phyloP scores from a whole-genome alignment of 306 rosid genomes.

The Quercus dentata region DNA sequence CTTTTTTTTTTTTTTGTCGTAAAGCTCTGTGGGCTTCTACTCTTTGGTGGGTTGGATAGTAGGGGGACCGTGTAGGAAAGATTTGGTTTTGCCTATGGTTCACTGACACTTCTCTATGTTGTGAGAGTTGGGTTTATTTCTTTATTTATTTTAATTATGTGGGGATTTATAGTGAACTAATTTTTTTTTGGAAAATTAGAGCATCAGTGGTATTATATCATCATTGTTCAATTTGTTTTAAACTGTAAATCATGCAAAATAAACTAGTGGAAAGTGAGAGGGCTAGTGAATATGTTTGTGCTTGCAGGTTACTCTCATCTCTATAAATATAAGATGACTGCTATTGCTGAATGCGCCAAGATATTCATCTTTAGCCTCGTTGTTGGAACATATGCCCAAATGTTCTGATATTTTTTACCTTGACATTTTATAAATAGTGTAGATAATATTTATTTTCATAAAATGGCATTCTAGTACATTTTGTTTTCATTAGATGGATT shows the following conservation, averaged over 20 bases:
- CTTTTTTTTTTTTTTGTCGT: background rate
- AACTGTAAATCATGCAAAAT: background rate
- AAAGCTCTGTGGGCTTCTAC: too few species aligned
- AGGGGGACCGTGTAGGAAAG: too few species aligned
- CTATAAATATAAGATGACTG: too few species aligned
- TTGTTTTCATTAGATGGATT: too few species aligned
- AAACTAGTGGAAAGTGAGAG: background rate
- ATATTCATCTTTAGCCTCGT: too few species aligned
- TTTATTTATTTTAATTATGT: background rate
- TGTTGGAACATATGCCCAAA: too few species aligned
- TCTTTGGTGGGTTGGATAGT: too few species aligned
- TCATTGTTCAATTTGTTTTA: background rate
- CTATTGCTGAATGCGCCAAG: too few species aligned
- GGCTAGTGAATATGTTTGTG: slow-evolving; percentile 1
- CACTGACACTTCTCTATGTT: background rate
- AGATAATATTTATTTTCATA: too few species aligned
- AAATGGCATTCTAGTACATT: too few species aligned
- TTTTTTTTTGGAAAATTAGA: background rate
- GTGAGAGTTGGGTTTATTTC: background rate
- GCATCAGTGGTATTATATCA: background rate
- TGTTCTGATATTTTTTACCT: too few species aligned
- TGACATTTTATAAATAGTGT: too few species aligned
- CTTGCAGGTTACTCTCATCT: slow-evolving; percentile 34
- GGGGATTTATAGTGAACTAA: background rate
- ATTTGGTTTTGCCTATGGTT: background rate